Percentiles rank a stretch among this genome's conserved stretches.
Conservation (phyloP, 495 filamentous ascomycete species). For the Copromyces sp. region DNA sequence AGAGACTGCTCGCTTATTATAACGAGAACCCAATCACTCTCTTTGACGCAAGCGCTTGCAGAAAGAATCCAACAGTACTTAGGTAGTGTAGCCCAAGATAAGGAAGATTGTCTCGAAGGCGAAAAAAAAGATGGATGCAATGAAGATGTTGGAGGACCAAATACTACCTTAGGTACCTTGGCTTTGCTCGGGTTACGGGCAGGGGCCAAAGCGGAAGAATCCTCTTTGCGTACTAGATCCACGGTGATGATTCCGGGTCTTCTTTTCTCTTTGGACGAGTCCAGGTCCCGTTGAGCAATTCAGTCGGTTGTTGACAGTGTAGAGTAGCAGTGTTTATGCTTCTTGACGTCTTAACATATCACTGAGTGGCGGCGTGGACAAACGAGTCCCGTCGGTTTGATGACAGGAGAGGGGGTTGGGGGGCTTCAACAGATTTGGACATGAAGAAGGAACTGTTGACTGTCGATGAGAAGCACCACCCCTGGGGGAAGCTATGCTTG, state of each 20-base stretch:
- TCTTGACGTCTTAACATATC: not conserved
- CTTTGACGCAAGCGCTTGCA: not conserved
- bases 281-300: not conserved
- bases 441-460: not conserved
- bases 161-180: not conserved
- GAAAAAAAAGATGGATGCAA: not conserved
- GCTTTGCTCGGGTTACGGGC: not conserved
- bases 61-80: not conserved
- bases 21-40: not conserved
- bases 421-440: not conserved
- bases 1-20: not conserved
- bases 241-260: not conserved
- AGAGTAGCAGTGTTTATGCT: not conserved
- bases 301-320: not conserved
- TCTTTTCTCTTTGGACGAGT: not conserved
- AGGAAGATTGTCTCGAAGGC: not conserved
- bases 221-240: not conserved
- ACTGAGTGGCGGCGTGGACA: not conserved
- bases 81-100: not conserved
- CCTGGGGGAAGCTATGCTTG: conserved; percentile 6
- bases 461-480: not conserved
- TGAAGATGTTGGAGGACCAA: not conserved
- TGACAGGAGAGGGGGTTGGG: not conserved
- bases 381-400: not conserved
- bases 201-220: not conserved